These are phyloP conservation scores for Candida jianshihensis DNA, from an alignment of 805 yeast genomes.

Conservation along the genomic window DNA sequence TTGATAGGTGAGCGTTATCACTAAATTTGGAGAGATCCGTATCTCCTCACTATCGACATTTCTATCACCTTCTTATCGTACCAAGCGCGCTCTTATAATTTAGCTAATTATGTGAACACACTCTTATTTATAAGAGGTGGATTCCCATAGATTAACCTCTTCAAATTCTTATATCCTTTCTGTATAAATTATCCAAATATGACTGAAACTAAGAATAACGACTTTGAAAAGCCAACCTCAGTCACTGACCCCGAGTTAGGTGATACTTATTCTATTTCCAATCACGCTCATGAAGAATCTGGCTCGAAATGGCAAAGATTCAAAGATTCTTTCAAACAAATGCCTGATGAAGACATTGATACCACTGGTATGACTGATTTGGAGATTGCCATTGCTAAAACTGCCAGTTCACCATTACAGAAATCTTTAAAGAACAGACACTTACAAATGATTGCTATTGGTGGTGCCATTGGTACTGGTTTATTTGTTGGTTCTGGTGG, in stretches of 20 bases:
- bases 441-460: conserved; percentile 56
- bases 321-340: background rate
- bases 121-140: too few relatives aligned
- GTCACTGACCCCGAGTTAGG: conserved; percentile 19
- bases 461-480: conserved; percentile 65
- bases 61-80: too few relatives aligned
- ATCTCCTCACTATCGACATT: too few relatives aligned
- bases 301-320: conserved; percentile 11
- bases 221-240: conserved; percentile 2
- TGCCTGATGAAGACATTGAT: conserved; percentile 12
- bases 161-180: too few relatives aligned
- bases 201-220: background rate
- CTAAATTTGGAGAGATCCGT: too few relatives aligned
- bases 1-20: too few relatives aligned
- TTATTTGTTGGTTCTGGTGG: conserved; percentile 55
- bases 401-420: conserved; percentile 43
- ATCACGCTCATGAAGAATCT: background rate
- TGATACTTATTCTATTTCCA: conserved; percentile 15
- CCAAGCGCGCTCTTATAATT: too few relatives aligned
- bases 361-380: conserved; percentile 17
- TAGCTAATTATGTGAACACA: too few relatives aligned
- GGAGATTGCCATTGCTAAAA: conserved; percentile 26
- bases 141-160: too few relatives aligned
- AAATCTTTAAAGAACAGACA: conserved; percentile 46
- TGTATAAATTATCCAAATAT: background rate